Base-by-base conservation (phyloP, 2,329 filamentous ascomycete species). In the Cytospora mali region DNA sequence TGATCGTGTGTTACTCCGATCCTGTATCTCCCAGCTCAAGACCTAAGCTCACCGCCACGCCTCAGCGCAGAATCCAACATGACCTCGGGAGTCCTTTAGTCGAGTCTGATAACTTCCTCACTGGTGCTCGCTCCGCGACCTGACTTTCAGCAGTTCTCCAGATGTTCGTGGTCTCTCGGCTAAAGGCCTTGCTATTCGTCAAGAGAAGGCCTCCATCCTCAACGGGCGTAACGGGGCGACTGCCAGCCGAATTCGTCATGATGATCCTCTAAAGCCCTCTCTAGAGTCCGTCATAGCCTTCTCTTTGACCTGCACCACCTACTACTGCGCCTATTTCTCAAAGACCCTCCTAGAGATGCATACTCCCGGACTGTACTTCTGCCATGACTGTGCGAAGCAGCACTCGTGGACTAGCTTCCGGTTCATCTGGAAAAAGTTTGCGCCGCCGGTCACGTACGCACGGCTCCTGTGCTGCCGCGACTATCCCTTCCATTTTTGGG, bases 281-380 rank as follows among this genome's bases (percentile, higher is more conserved):
- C 46, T 10, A 49, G 46, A 49, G 46, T 49, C 46, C 10, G 10
- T 21, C 2, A 21, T 49, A 21, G 46, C 46, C 46, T 49, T 49
- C n/a, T 49, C 46, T 27, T 21, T 49, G n/a, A 49, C 46, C 46
- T 21, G 46, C 46, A 21, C 46, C 9, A 21, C 46, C 11, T 49
- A 23, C 46, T 49, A 49, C 46, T 49, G 21, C 46, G 25, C n/a
- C 10, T 49, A 27, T 39, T 55, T 35, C 53, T 21, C 21, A 13
- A 31, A 31, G 29, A 31, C 11, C 27, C 50, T 27, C 28, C 50
- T 53, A 28, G 50, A 53, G 25, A 53, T 13, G 50, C 10, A 53
- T 21, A 53, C 50, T 21, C n/a, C 50, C 50, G 9, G 28, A 25
- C 10, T 53, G 18, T 53, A 53, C 50, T 53, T 13, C 50, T 53